phyloP scores from a whole-genome alignment of 331 rosid genomes.

The Quercus phellos region DNA sequence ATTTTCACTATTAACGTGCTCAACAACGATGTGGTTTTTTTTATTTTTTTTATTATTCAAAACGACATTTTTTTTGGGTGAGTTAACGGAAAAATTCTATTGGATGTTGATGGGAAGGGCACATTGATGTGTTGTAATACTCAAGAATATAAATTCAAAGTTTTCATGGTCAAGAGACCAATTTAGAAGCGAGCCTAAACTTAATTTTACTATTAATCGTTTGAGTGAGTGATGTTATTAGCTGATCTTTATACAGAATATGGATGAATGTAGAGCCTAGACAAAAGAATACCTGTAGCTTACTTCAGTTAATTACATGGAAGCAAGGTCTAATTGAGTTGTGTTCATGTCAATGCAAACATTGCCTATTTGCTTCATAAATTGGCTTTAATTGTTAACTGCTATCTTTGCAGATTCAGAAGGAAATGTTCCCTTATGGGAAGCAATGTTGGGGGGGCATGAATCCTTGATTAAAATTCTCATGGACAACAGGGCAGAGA shows the following conservation, averaged over 20 bases:
- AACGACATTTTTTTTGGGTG: too few relatives aligned
- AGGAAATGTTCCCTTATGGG: conserved; percentile 56
- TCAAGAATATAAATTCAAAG: too few relatives aligned
- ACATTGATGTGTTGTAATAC: too few relatives aligned
- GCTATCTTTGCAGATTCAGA: conserved; percentile 35
- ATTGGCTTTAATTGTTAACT: not conserved
- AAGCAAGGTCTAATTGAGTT: not conserved
- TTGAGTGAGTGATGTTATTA: not conserved
- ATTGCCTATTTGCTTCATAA: not conserved
- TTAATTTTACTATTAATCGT: not conserved
- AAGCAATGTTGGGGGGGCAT: conserved; percentile 45
- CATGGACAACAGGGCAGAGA: conserved; percentile 42
- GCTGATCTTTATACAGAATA: not conserved
- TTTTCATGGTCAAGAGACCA: too few relatives aligned
- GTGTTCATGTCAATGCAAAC: not conserved
- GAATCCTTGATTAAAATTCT: conserved; percentile 39
- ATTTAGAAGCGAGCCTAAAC: too few relatives aligned
- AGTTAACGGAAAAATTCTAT: too few relatives aligned
- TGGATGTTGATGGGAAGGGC: too few relatives aligned
- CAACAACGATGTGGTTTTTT: too few relatives aligned
- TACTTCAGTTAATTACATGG: not conserved
- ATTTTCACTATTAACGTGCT: too few relatives aligned
- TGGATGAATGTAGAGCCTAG: not conserved
- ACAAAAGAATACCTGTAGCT: not conserved
- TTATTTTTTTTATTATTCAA: too few relatives aligned